Percentiles rank a stretch among this genome's conserved stretches.
These are phyloP conservation scores for Sugiyamaella valdiviana DNA, from an alignment of 805 yeast species.

Conservation along the genomic window DNA sequence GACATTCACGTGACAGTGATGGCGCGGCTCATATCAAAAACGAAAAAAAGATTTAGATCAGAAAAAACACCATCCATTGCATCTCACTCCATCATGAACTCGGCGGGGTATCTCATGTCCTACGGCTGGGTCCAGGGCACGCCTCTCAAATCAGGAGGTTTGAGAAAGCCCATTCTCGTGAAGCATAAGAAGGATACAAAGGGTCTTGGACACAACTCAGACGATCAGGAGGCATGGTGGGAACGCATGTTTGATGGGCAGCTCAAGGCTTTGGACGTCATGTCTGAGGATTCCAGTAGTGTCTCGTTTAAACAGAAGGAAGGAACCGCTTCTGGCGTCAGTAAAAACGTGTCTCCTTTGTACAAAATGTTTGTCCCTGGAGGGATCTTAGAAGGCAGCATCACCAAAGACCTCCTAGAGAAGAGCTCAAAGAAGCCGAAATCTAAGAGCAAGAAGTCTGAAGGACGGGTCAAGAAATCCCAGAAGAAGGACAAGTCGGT, in stretches of 20 bases:
- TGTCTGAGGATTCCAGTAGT: slow-evolving; percentile 11
- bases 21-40: neutral
- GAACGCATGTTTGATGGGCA: slow-evolving; percentile 92
- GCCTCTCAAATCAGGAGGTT: slow-evolving; percentile 71
- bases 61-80: neutral
- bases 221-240: slow-evolving; percentile 94
- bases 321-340: slow-evolving; percentile 38
- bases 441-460: neutral
- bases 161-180: slow-evolving; percentile 79
- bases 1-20: neutral
- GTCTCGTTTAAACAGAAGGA: slow-evolving; percentile 53
- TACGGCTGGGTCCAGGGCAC: slow-evolving; percentile 94
- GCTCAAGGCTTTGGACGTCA: slow-evolving; percentile 65
- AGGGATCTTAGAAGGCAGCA: slow-evolving; percentile 63
- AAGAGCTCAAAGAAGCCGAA: neutral
- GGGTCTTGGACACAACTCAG: slow-evolving; percentile 75
- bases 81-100: slow-evolving; percentile 51
- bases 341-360: slow-evolving; percentile 59
- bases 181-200: slow-evolving; percentile 85
- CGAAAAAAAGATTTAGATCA: neutral
- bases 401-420: neutral
- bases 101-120: slow-evolving; percentile 61
- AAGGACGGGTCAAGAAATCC: neutral
- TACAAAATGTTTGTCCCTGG: slow-evolving; percentile 86
- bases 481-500: neutral